Base-by-base conservation (phyloP, 352 stramenopile genomes). In the Globisporangium emineosum region DNA sequence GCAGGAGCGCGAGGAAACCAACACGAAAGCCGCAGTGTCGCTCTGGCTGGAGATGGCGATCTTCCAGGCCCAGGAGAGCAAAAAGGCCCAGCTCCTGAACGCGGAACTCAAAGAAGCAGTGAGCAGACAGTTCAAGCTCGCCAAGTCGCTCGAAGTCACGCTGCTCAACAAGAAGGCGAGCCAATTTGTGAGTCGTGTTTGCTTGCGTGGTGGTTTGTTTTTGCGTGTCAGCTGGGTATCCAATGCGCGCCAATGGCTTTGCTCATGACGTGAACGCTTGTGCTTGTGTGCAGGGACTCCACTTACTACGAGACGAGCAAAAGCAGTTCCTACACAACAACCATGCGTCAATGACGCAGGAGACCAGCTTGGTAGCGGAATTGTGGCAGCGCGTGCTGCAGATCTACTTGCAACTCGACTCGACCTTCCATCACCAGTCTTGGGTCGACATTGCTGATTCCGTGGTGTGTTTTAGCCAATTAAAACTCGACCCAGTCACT, bases 31-130 rank as follows among this genome's bases (percentile, higher is more conserved):
- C 0, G 51, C 73, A n/a, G 52, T 74, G 17, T 72, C 72, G 0
- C 64, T 83, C 19, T 88, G 78, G 78, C 57, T 76, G 29, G 69
- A 67, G 33, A 50, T 87, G 1, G 76, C 76, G 35, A 76, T 61
- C 15, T 50, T 69, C 7, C 76, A 83, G 49, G 77, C 74, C 40
- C 65, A 69, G 19, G 76, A 79, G 50, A 66, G 74, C 13, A 64
- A 76, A 57, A 69, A 69, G 10, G 67, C 76, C 0, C 69, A 85
- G 40, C 57, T 75, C 37, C 71, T 82, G 52, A 86, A 86, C 59
- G 63, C 66, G 9, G 71, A 75, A 37, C 68, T 86, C 6, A 79
- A 77, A 37, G 67, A 69, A 3, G 70, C 71, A 10, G 37, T 86
- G 21, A 62, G 73, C 45, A 64, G 69, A 23, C 75, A 86, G 55